A percentile compares a stretch with the other conserved stretches of the same genome.
Evolutionary conservation across 345 rosid genomes (phyloP).

Genomic region (Camelina sativa): DNA sequence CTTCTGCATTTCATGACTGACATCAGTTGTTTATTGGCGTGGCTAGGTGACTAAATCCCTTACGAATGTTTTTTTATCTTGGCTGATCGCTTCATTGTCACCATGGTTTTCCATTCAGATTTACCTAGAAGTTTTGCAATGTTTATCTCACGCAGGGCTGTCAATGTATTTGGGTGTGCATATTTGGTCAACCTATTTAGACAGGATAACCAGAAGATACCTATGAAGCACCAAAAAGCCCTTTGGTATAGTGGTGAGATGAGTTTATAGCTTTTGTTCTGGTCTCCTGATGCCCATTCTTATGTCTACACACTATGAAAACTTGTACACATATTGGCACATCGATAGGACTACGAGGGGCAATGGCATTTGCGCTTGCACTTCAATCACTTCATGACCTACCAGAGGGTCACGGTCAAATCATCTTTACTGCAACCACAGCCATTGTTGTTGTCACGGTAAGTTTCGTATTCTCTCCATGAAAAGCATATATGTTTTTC

Average conservation of each 20-base stretch:
- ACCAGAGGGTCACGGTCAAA: constrained; percentile 96
- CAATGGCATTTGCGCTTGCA: constrained; percentile 99
- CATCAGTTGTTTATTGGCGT: constrained; percentile 73
- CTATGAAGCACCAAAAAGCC: constrained; percentile 89
- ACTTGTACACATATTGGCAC: constrained; percentile 37
- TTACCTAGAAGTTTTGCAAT: constrained; percentile 11
- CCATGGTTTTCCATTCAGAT: constrained; percentile 5
- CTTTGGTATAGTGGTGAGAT: constrained; percentile 98
- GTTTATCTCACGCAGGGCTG: constrained; percentile 61
- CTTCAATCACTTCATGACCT: constrained; percentile 95
- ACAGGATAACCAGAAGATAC: constrained; percentile 69
- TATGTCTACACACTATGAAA: constrained; percentile 22
- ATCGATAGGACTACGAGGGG: constrained; percentile 81
- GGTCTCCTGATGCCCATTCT: constrained; percentile 14
- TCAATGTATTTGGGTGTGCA: constrained; percentile 87
- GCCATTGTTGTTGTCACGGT: constrained; percentile 93
- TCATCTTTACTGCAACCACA: constrained; percentile 93
- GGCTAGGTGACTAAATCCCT: constrained; percentile 34
- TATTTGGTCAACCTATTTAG: constrained; percentile 86
- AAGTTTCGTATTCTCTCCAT: constrained; percentile 27
- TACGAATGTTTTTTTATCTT: background rate
- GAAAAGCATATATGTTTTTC: constrained; percentile 21
- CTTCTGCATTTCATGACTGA: constrained; percentile 28
- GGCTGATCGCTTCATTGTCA: constrained; percentile 8
- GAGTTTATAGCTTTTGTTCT: constrained; percentile 16